These are phyloP conservation scores for Pichia exigua DNA, from an alignment of 805 yeast species.

Conservation along the genomic window DNA sequence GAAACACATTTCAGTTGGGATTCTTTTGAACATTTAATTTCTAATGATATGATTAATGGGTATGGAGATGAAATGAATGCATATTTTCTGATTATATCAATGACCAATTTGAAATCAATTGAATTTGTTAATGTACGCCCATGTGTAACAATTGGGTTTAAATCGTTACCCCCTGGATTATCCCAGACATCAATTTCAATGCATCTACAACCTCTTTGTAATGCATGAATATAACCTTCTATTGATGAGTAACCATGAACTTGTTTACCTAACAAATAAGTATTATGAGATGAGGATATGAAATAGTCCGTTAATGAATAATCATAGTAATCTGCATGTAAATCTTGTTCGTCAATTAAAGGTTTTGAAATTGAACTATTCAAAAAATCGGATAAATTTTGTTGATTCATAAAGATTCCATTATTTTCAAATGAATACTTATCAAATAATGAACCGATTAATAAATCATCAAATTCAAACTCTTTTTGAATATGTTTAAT, in stretches of 20 bases:
- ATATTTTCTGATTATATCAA: conserved; percentile 68
- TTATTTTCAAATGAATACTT: conserved; percentile 27
- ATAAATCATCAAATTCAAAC: conserved; percentile 2
- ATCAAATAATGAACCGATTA: conserved; percentile 29
- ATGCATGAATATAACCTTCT: conserved; percentile 78
- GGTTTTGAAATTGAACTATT: conserved; percentile 28
- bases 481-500: conserved; percentile 35
- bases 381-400: conserved; percentile 25
- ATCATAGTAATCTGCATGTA: conserved; percentile 30
- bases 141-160: conserved; percentile 83
- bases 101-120: conserved; percentile 59
- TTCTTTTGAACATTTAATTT: conserved; percentile 63
- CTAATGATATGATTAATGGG: conserved; percentile 82
- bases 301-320: conserved; percentile 78
- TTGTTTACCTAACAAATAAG: conserved; percentile 84
- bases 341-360: conserved; percentile 13
- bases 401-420: conserved; percentile 16
- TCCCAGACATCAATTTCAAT: conserved; percentile 97
- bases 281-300: conserved; percentile 91
- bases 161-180: conserved; percentile 27
- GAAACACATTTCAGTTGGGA: conserved; percentile 57
- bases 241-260: conserved; percentile 80
- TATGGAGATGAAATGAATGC: conserved; percentile 83
- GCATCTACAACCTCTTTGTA: conserved; percentile 90
- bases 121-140: conserved; percentile 79